Evolutionary conservation across 1,139 yeast species (phyloP).

Genomic region (Blastobotrys raffinosifermentans): DNA sequence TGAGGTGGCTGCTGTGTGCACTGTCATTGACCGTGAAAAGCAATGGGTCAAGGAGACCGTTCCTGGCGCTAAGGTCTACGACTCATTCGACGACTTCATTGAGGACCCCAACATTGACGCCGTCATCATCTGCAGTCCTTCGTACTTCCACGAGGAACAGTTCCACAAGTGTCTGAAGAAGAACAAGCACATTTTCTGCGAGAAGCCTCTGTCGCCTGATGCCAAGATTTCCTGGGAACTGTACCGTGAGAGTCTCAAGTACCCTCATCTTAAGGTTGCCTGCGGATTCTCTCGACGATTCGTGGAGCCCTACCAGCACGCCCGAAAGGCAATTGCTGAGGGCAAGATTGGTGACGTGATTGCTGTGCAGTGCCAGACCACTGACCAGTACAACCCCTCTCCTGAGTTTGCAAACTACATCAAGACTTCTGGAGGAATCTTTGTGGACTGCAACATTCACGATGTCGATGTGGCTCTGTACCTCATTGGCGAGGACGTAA

Average conservation of each 20-base stretch:
- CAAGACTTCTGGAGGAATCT: conserved; percentile 19
- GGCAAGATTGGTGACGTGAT: conserved; percentile 19
- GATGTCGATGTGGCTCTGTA: conserved; percentile 17
- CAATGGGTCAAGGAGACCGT: conserved; percentile 12
- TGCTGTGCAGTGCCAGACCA: conserved; percentile 13
- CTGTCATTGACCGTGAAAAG: conserved; percentile 13
- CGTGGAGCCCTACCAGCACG: conserved; percentile 12
- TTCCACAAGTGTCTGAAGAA: conserved; percentile 12
- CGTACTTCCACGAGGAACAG: conserved; percentile 19
- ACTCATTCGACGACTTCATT: conserved; percentile 14
- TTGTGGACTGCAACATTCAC: conserved; percentile 19
- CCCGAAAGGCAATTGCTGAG: conserved; percentile 11
- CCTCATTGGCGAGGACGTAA: conserved; percentile 15
- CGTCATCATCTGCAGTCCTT: conserved; percentile 16
- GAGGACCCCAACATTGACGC: conserved; percentile 15
- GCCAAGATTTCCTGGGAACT: conserved; percentile 12
- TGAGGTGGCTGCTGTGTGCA: conserved; percentile 15
- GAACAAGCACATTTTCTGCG: conserved; percentile 19
- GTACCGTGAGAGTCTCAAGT: conserved; percentile 15
- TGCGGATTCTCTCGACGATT: conserved; percentile 20
- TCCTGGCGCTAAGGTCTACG: conserved; percentile 14
- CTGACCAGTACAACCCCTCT: conserved; percentile 11
- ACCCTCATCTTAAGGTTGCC: conserved; percentile 17
- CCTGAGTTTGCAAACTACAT: conserved; percentile 14
- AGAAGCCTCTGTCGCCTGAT: conserved; percentile 17